Conservation (phyloP, 495 filamentous ascomycete species). For the Tuber borchii region DNA sequence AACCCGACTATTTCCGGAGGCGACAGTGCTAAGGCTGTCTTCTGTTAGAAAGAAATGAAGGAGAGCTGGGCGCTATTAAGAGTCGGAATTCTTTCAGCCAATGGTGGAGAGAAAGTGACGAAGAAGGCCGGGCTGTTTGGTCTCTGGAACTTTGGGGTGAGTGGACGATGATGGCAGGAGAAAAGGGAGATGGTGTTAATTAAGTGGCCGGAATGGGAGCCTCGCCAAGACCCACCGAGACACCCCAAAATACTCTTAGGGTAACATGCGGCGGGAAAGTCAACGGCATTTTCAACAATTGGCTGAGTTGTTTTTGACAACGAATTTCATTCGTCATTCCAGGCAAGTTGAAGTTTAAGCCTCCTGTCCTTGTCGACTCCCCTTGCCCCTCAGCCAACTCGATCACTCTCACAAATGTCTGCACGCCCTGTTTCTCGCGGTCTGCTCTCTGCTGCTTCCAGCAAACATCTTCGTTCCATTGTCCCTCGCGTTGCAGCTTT, state of each 20-base stretch:
- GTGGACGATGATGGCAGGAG: not conserved
- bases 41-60: not conserved
- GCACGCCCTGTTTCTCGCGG: constrained; percentile 25
- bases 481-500: constrained; percentile 19
- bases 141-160: not conserved
- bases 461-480: constrained; percentile 24
- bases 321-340: not conserved
- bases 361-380: not conserved
- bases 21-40: constrained; percentile 3
- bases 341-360: too few species aligned
- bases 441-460: constrained; percentile 8
- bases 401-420: constrained; percentile 31
- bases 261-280: not conserved
- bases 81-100: not conserved
- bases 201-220: not conserved
- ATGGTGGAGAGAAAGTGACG: not conserved
- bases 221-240: not conserved
- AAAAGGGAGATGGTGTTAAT: constrained; percentile 1
- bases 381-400: not conserved
- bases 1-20: constrained; percentile 10
- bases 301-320: not conserved
- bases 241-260: not conserved
- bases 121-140: not conserved
- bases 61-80: not conserved
- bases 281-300: not conserved